phyloP scores from a whole-genome alignment of 495 filamentous ascomycete genomes.

The Aspergillus wentii region DNA sequence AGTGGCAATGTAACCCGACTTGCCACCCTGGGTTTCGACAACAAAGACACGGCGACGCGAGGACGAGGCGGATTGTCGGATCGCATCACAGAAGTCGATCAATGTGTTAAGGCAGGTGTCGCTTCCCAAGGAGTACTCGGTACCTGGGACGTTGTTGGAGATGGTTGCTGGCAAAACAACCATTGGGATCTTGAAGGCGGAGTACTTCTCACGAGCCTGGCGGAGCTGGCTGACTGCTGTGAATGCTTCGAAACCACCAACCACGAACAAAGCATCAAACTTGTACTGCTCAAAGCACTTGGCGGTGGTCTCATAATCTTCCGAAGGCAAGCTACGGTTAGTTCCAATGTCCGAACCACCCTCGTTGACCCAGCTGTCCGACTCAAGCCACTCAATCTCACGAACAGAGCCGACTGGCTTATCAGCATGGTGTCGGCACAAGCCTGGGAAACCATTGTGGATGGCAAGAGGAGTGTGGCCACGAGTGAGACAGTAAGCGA shows the following conservation, averaged over 20 bases:
- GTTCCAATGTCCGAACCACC: conserved; percentile 98
- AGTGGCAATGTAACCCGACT: conserved; percentile 90
- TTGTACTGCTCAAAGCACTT: conserved; percentile 78
- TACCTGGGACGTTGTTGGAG: conserved; percentile 96
- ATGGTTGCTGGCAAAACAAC: conserved; percentile 92
- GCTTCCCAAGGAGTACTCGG: conserved; percentile 93
- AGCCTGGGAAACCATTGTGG: conserved; percentile 95
- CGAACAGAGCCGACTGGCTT: conserved; percentile 77
- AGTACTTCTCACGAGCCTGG: conserved; percentile 69
- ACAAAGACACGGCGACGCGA: conserved; percentile 92
- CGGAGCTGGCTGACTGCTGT: conserved; percentile 84
- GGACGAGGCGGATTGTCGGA: conserved; percentile 93
- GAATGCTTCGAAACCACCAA: conserved; percentile 97
- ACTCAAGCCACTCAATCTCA: conserved; percentile 84
- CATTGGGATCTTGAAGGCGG: conserved; percentile 90
- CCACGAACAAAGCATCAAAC: conserved; percentile 86
- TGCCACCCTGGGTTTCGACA: conserved; percentile 94
- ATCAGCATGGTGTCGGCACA: conserved; percentile 85
- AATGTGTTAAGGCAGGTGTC: conserved; percentile 98
- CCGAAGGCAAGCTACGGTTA: conserved; percentile 84
- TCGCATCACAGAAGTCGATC: conserved; percentile 92
- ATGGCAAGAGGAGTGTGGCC: conserved; percentile 90
- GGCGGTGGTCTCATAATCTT: conserved; percentile 78
- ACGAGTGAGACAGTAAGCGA: conserved; percentile 91
- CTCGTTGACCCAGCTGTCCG: conserved; percentile 90